Conservation (phyloP, 306 rosid genomes). For the Lathyrus aphaca region DNA sequence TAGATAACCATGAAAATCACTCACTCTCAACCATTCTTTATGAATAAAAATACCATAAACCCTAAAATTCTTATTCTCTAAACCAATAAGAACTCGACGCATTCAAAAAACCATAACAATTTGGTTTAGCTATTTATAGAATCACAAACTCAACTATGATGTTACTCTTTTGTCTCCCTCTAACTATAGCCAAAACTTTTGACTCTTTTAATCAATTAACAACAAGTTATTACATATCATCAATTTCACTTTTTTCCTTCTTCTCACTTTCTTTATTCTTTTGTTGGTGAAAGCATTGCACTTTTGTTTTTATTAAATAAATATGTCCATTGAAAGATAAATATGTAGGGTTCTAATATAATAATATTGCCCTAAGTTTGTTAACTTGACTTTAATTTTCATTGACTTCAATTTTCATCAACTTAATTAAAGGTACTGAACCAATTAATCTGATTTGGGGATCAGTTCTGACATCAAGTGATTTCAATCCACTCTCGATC, state of each 20-base stretch:
- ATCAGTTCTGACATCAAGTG: too few species aligned
- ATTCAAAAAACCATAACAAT: constrained; percentile 24
- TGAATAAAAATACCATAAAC: constrained; percentile 8
- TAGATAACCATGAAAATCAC: constrained; percentile 23
- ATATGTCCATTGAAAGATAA: constrained; percentile 15
- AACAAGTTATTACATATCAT: constrained; percentile 3
- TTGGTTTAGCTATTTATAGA: constrained; percentile 51
- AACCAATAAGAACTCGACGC: constrained; percentile 53
- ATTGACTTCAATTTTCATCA: not conserved
- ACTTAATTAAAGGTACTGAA: not conserved
- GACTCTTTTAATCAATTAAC: constrained; percentile 27
- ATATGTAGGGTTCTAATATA: constrained; percentile 3
- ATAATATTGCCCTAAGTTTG: constrained; percentile 5
- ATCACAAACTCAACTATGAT: constrained; percentile 22
- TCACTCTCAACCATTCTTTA: constrained; percentile 36
- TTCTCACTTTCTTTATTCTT: constrained; percentile 36
- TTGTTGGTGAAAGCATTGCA: constrained; percentile 41
- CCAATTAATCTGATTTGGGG: too few species aligned
- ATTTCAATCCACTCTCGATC: too few species aligned
- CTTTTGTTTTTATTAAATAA: not conserved
- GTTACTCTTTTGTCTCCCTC: constrained; percentile 46
- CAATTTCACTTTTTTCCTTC: constrained; percentile 3
- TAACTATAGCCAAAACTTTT: constrained; percentile 36
- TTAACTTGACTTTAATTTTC: constrained; percentile 5
- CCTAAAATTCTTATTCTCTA: not conserved